These are phyloP conservation scores for Brasilioporus rufonigricans DNA, from an alignment of 768 basidiomycete genomes.

Conservation along the genomic window DNA sequence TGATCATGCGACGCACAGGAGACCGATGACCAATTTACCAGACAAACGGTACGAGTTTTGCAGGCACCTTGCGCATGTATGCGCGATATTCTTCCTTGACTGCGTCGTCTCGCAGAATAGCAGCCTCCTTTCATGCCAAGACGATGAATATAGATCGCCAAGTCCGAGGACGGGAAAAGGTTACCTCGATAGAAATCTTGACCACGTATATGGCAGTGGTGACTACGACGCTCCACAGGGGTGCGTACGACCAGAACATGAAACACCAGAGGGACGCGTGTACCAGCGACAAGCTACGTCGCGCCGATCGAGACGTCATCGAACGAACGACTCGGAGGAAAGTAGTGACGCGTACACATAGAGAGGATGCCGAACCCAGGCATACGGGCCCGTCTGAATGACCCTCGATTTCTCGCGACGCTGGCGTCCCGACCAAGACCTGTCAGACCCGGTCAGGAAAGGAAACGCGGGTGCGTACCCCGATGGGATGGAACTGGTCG, in stretches of 20 bases:
- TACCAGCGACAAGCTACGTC: background rate
- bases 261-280: background rate
- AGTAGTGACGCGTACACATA: slow-evolving; percentile 5
- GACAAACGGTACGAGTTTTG: slow-evolving; percentile 8
- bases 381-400: slow-evolving; percentile 14
- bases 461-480: background rate
- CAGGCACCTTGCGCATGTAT: slow-evolving; percentile 14
- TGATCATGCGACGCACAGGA: background rate
- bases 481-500: slow-evolving; percentile 4
- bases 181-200: slow-evolving; percentile 6
- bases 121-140: slow-evolving; percentile 1
- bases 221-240: background rate
- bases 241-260: slow-evolving; percentile 13
- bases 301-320: background rate
- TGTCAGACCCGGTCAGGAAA: no score
- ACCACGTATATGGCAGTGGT: background rate
- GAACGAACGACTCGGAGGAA: no score
- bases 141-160: background rate
- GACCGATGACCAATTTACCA: background rate
- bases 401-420: slow-evolving; percentile 11
- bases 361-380: slow-evolving; percentile 13
- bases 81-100: slow-evolving; percentile 7
- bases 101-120: slow-evolving; percentile 4
- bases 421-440: no score
- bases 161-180: background rate